These are phyloP conservation scores for Pterocarpus macrocarpus DNA, from an alignment of 306 rosid genomes.

Conservation along the genomic window DNA sequence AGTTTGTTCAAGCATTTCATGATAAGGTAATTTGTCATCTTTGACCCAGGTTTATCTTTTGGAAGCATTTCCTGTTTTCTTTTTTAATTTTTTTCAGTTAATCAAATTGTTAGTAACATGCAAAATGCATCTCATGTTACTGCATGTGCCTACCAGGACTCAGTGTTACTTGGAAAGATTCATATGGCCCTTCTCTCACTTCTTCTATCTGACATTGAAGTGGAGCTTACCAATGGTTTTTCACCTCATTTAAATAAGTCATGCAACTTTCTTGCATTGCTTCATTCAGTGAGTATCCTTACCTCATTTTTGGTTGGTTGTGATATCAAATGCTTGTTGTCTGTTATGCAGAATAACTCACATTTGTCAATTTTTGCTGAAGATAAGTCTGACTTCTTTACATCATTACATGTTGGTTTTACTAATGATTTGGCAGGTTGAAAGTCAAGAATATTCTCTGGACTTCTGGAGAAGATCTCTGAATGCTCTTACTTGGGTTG, in stretches of 20 bases:
- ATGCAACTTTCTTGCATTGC: constrained; percentile 88
- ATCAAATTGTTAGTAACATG: constrained; percentile 34
- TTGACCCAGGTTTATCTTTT: constrained; percentile 42
- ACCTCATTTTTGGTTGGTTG: constrained; percentile 37
- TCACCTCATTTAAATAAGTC: constrained; percentile 74
- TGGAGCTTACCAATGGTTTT: constrained; percentile 66
- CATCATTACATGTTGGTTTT: constrained; percentile 15
- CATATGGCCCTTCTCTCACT: constrained; percentile 83
- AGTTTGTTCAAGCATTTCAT: constrained; percentile 90
- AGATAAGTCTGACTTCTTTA: constrained; percentile 3
- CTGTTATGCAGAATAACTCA: constrained; percentile 24
- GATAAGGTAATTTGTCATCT: constrained; percentile 77
- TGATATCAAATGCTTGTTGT: constrained; percentile 13
- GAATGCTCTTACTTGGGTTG: constrained; percentile 92
- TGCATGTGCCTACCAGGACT: constrained; percentile 67
- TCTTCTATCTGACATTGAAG: constrained; percentile 79
- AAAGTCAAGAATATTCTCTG: constrained; percentile 67
- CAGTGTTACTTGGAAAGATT: constrained; percentile 86
- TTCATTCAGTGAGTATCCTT: constrained; percentile 81
- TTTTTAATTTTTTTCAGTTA: constrained; percentile 39
- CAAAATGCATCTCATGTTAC: constrained; percentile 33
- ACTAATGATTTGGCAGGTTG: constrained; percentile 71
- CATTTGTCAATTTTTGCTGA: constrained; percentile 25
- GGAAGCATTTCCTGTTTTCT: constrained; percentile 22
- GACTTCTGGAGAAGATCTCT: constrained; percentile 82